Conservation (phyloP, 129 eudicot species). For the Saussurea involucrata region DNA sequence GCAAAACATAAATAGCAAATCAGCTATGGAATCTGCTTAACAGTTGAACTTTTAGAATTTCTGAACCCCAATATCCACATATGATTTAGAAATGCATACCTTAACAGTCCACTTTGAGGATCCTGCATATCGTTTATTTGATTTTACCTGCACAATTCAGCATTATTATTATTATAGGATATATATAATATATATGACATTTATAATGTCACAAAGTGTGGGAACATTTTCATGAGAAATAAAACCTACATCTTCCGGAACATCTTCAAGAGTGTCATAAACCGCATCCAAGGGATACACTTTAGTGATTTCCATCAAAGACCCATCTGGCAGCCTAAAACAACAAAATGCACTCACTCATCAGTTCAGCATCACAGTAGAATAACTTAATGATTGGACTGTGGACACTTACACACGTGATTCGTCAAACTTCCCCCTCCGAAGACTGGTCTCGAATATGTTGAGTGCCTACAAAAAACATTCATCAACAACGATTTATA, state of each 20-base stretch:
- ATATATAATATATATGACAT: background rate
- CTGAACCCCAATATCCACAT: background rate
- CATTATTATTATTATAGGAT: background rate
- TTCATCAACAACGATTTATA: constrained; percentile 9
- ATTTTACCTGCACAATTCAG: constrained; percentile 55
- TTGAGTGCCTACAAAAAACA: constrained; percentile 62
- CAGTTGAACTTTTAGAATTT: background rate
- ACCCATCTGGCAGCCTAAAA: constrained; percentile 90
- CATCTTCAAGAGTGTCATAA: constrained; percentile 85
- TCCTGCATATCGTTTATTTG: constrained; percentile 93
- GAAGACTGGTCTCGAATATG: constrained; percentile 85
- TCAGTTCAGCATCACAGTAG: background rate
- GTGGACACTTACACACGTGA: constrained; percentile 66
- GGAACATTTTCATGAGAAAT: background rate
- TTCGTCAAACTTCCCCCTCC: constrained; percentile 93
- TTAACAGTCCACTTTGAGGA: constrained; percentile 88
- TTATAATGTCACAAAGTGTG: background rate
- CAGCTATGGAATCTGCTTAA: background rate
- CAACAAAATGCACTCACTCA: background rate
- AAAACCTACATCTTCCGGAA: constrained; percentile 84
- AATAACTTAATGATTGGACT: background rate
- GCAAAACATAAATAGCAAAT: constrained; percentile 12
- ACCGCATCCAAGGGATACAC: constrained; percentile 95
- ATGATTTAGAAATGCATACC: constrained; percentile 30
- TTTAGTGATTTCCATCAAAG: constrained; percentile 87